phyloP scores from a whole-genome alignment of 805 yeast species.

The Candida oleophila region DNA sequence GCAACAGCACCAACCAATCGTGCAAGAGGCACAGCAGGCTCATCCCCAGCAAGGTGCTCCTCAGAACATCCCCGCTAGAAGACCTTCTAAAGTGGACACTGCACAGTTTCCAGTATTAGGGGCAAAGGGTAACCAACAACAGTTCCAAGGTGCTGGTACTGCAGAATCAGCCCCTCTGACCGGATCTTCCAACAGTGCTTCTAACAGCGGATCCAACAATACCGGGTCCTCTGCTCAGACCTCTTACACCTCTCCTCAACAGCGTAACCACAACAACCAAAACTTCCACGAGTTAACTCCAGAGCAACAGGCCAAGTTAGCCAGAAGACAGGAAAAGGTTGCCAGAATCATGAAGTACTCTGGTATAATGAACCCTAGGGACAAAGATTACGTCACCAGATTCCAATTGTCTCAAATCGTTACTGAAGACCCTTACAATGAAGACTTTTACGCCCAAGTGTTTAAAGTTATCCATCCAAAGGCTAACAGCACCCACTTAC shows the following conservation, averaged over 20 bases:
- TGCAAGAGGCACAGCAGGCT: constrained; percentile 7
- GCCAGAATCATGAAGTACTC: constrained; percentile 75
- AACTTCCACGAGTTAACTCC: constrained; percentile 49
- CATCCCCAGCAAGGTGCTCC: constrained; percentile 11
- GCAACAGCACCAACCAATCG: constrained; percentile 10
- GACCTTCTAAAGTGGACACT: constrained; percentile 26
- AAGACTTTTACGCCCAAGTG: constrained; percentile 94
- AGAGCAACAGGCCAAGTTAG: constrained; percentile 68
- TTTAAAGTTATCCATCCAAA: constrained; percentile 59
- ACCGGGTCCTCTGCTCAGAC: background rate
- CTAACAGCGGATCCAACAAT: too few relatives aligned
- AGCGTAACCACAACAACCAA: constrained; percentile 29
- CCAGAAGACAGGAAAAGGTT: constrained; percentile 72
- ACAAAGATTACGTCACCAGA: constrained; percentile 91
- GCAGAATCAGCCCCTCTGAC: background rate
- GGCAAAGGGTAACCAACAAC: constrained; percentile 27
- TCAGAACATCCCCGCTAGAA: constrained; percentile 8
- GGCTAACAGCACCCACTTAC: constrained; percentile 41
- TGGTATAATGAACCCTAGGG: constrained; percentile 96
- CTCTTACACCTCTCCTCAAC: constrained; percentile 15
- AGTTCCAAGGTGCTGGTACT: constrained; percentile 8
- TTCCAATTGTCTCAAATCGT: constrained; percentile 94
- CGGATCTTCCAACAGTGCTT: background rate
- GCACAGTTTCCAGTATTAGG: constrained; percentile 60
- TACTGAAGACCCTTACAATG: constrained; percentile 94